A percentile compares a stretch with the other conserved stretches of the same genome.
Evolutionary conservation across 306 rosid genomes (phyloP).

Genomic region (Dalbergia oliveri): DNA sequence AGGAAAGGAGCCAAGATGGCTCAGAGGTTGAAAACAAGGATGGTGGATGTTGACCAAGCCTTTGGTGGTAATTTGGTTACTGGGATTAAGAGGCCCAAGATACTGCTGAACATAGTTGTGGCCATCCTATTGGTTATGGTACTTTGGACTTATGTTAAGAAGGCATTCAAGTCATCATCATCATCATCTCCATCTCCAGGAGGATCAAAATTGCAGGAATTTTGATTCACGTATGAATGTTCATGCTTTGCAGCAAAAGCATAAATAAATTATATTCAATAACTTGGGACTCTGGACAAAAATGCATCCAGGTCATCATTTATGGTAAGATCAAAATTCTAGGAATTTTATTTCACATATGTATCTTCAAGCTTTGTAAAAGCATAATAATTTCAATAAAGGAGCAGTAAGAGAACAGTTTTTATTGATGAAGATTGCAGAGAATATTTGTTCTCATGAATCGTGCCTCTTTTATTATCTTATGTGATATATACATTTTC

Average conservation of each 20-base stretch:
- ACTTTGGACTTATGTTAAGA: slow-evolving; percentile 48
- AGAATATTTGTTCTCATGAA: not conserved
- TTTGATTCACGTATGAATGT: not conserved
- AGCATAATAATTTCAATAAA: not conserved
- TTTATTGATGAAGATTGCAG: not conserved
- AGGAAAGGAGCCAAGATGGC: not conserved
- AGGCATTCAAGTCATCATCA: slow-evolving; percentile 29
- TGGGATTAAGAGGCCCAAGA: slow-evolving; percentile 42
- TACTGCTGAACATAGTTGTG: slow-evolving; percentile 53
- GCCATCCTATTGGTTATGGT: slow-evolving; percentile 50
- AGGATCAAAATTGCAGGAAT: not conserved
- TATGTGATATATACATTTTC: not conserved
- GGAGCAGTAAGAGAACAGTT: not conserved
- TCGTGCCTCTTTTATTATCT: not conserved
- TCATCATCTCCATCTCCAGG: not conserved
- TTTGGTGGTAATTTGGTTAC: slow-evolving; percentile 8
- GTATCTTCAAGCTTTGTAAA: too few species aligned
- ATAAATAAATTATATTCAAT: too few species aligned
- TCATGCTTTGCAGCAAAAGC: not conserved
- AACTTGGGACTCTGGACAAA: too few species aligned
- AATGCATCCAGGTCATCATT: too few species aligned
- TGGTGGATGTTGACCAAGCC: slow-evolving; percentile 17
- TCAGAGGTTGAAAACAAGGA: slow-evolving; percentile 38
- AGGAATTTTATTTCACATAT: too few species aligned
- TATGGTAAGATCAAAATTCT: too few species aligned